Conservation (phyloP, 129 eudicot genomes). For the Helianthus annuus region DNA sequence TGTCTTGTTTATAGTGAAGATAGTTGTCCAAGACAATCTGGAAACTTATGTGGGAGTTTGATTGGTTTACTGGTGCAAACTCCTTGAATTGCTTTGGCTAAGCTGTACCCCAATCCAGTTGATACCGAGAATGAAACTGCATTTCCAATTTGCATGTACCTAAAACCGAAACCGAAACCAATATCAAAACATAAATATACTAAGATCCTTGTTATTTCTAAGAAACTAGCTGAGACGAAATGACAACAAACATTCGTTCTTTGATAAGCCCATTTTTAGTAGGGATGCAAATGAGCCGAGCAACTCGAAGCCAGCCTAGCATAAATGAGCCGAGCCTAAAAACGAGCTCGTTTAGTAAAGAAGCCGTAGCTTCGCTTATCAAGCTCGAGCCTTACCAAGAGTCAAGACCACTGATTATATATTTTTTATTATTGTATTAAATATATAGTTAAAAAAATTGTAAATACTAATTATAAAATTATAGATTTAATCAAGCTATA, state of each 20-base stretch:
- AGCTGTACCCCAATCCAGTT: constrained; percentile 48
- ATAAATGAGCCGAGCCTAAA: too few species aligned
- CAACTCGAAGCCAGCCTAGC: too few species aligned
- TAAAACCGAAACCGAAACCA: constrained; percentile 34
- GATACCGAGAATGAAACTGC: constrained; percentile 60
- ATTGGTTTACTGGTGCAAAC: constrained; percentile 29
- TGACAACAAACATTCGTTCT: background rate
- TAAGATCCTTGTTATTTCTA: background rate
- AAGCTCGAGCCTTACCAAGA: too few species aligned
- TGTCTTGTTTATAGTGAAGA: constrained; percentile 15
- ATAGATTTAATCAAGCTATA: too few species aligned
- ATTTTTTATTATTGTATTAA: too few species aligned
- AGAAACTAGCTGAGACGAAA: background rate
- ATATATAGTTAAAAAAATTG: too few species aligned
- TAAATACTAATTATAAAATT: too few species aligned
- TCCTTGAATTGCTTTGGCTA: constrained; percentile 50
- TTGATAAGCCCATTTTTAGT: too few species aligned
- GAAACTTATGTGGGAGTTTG: constrained; percentile 39
- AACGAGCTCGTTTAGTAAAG: too few species aligned
- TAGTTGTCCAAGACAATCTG: constrained; percentile 38
- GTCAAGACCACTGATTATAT: too few species aligned
- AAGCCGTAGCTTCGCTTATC: too few species aligned
- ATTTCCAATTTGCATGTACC: constrained; percentile 64
- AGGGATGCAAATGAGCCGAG: too few species aligned
- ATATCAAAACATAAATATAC: background rate